Conservation (phyloP, 192 early-diverging fungal species). For the Backusella luteola region DNA sequence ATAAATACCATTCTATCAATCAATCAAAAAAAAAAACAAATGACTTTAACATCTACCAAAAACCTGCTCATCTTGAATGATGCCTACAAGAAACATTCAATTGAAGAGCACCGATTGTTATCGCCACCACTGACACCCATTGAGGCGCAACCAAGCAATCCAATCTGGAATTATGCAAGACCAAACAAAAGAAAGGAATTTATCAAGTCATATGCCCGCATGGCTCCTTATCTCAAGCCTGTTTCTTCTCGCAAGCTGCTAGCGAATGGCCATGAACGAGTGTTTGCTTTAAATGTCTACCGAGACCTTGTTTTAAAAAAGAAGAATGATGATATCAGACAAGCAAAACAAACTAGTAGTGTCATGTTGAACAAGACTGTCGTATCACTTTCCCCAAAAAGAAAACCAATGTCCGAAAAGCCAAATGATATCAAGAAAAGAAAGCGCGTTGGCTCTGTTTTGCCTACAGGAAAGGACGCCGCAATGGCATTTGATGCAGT, state of each 20-base stretch:
- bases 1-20: background rate
- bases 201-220: slow-evolving; percentile 7
- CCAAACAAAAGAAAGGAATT: slow-evolving; percentile 17
- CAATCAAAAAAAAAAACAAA: background rate
- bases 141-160: background rate
- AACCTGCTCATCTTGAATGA: background rate
- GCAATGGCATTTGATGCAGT: slow-evolving; percentile 28
- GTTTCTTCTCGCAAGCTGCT: background rate
- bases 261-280: background rate
- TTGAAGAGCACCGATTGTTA: background rate
- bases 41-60: background rate
- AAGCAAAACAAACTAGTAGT: slow-evolving; percentile 8
- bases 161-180: background rate
- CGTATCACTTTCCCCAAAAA: slow-evolving; percentile 17
- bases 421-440: slow-evolving; percentile 5
- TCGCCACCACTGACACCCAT: slow-evolving; percentile 24
- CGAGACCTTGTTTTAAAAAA: background rate
- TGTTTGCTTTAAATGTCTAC: slow-evolving; percentile 20
- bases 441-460: slow-evolving; percentile 12
- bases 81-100: background rate
- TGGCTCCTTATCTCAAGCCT: slow-evolving; percentile 11
- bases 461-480: slow-evolving; percentile 14
- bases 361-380: slow-evolving; percentile 16
- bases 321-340: background rate
- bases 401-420: slow-evolving; percentile 13